Base-by-base conservation (phyloP, 2,329 filamentous ascomycete species). In the Stemphylium lycopersici region DNA sequence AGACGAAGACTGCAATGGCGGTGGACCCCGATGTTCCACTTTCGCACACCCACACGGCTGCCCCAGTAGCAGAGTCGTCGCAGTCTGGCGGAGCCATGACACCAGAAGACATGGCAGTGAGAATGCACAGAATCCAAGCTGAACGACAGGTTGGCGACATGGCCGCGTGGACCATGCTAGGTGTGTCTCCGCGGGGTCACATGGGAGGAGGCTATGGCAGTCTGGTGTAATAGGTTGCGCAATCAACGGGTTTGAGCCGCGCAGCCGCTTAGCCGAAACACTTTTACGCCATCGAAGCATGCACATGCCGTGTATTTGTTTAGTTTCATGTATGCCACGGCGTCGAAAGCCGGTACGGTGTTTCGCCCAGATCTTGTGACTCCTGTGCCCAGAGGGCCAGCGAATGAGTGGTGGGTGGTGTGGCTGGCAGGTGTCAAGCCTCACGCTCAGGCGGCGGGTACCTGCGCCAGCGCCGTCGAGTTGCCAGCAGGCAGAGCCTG, bases 1-100 rank as follows among this genome's bases (percentile, higher is more conserved):
- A 75, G 50, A 66, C 56, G 16, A 65, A 62, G 36, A 51, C 55
- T n/a, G 59, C 53, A 26, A 73, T 73, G 65, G 56, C 63, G 20
- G 58, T 48, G 26, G 61, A 48, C 31, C 48, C 55, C 26, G 49
- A 55, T 51, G 53, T 52, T 40, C 13, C 37, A 33, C 26, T 22
- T 20, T 34, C 15, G 52, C 33, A 53, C 40, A 49, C 39, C 24
- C 43, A 37, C 34, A 34, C 56, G 15, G 29, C 41, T 39, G 51
- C 34, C 20, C 8, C 34, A 22, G 10, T 36, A 8, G 43, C 36
- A 22, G 36, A 24, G 22, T 15, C 24, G 15, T 37, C 24, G 33
- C 41, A 31, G 20, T 11, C 37, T 15, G 29, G 45, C 18, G 48
- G 24, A 26, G 22, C 39, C 65, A 16, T 6, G 59, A 68, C 13